Evolutionary conservation across 2,329 filamentous ascomycete genomes (phyloP).

Genomic region (Diaporthe ilicicola): DNA sequence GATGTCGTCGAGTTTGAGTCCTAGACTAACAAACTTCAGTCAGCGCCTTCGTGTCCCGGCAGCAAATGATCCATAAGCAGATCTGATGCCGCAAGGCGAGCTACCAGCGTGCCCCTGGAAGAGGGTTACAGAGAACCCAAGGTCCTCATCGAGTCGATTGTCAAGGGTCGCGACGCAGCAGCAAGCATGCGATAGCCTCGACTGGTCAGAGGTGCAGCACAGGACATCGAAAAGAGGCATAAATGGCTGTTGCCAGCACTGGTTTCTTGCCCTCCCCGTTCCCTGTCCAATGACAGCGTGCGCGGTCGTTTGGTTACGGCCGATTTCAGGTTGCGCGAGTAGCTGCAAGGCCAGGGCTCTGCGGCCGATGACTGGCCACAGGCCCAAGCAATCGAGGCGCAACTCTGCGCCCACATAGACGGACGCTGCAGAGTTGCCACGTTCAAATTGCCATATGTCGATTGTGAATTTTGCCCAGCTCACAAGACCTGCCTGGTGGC

Average conservation of each 20-base stretch:
- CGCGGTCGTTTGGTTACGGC: neutral
- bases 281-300: constrained; percentile 10
- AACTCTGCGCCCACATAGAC: constrained; percentile 21
- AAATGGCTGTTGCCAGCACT: neutral
- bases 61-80: neutral
- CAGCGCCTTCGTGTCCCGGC: neutral
- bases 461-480: constrained; percentile 5
- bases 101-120: neutral
- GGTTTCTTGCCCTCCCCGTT: neutral
- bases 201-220: neutral
- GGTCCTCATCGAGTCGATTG: neutral
- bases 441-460: neutral
- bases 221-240: neutral
- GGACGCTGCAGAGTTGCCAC: constrained; percentile 6
- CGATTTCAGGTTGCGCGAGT: neutral
- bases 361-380: constrained; percentile 4
- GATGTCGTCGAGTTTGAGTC: neutral
- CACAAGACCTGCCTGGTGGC: neutral
- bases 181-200: neutral
- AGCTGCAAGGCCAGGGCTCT: constrained; percentile 1
- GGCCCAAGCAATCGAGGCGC: constrained; percentile 6
- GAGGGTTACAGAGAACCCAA: neutral
- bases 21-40: neutral
- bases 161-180: neutral
- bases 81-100: neutral